Evolutionary conservation across 805 yeast species (phyloP), one percentile per base, ranked within the genome.

Genomic region (Saccharomycopsis lassenensis): DNA sequence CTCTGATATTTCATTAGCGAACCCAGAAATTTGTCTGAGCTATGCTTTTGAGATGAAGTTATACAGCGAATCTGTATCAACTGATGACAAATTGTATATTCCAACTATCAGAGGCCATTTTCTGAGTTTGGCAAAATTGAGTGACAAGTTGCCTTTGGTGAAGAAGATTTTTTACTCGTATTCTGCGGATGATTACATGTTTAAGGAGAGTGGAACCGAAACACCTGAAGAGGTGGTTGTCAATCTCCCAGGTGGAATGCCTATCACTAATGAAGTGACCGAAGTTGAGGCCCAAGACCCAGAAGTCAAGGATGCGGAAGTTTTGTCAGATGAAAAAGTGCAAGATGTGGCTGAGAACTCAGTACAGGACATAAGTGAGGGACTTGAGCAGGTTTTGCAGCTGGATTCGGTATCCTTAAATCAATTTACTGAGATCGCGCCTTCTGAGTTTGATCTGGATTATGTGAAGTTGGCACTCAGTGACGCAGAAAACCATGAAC

Each of bases 1-100:
- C 19, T 65, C 74, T 0, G 71, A 63, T 44, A 52, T 68, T 2
- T 71, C 77, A 0, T 46, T 69, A 17, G 75, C 77, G 1, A 64
- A 67, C 41, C 76, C 77, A 0, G 63, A 63, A 33, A 51, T 68
- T 4, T 59, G 69, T 15, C 73, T 69, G 3, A 62, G 65, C 32
- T 60, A 58, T 47, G 74, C 67, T 0, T 74, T 74, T 45, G 56
- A 57, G 5, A 57, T 73, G 20, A 70, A 65, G 44, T 25, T 60
- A 15, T 57, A 56, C 46, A 64, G 60, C 36, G 35, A 28, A 4
- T 19, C 15, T 5, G 15, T 24, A n/a, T 24, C 7, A 6, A 54
- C 49, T 10, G 56, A 52, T 20, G 59, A 51, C 11, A 48, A 54
- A 4, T 45, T 70, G 2, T 63, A 68, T 61, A 62, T 67, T 16